Evolutionary conservation across 306 rosid genomes (phyloP), one percentile per base, ranked within the genome.

Genomic region (Quercus bicolor): DNA sequence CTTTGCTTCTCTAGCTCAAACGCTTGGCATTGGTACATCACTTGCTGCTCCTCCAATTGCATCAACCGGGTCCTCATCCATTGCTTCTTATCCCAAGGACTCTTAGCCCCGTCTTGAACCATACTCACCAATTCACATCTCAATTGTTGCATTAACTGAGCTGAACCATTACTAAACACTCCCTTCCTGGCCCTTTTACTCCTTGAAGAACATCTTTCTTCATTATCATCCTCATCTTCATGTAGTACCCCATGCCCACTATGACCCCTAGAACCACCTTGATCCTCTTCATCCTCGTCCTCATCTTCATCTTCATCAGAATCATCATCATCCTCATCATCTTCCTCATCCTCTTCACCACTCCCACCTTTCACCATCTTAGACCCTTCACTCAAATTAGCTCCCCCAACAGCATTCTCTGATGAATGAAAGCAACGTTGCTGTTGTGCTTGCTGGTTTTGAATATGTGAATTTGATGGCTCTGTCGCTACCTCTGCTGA

Each of bases 1-100:
- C 96, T 68, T 43, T 93, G 96, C 73, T 93, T 95, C 70, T 95
- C 98, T 5, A 95, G 77, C 89, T 95, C 93, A 21, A 84, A 95
- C 1, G 86, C 89, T 64, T 86, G 84, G 15, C 31, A 69, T 21
- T 81, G 85, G 52, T 77, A 89, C 15, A 71, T 82, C 68, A 93
- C 60, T 80, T 86, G 86, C 75, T 90, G 87, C 80, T 95, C 96
- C 76, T 95, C 96, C 75, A 95, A 69, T 61, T 85, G 82, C n/a
- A 91, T 5, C 66, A 91, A 7, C 79, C 73, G 89, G 5, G 21
- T 52, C 65, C 84, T 88, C 80, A 95, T 75, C 98, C 96, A 95
- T 10, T 90, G 96, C 85, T 90, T 87, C 75, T 90, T 92, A 83
- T 92, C 98, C 92, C 88, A 85, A 10, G 70, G 23, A n/a, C 89